Percentiles rank a stretch among this genome's conserved stretches.
Evolutionary conservation across 495 filamentous ascomycete species (phyloP).

Genomic region (Durotheca rogersii): DNA sequence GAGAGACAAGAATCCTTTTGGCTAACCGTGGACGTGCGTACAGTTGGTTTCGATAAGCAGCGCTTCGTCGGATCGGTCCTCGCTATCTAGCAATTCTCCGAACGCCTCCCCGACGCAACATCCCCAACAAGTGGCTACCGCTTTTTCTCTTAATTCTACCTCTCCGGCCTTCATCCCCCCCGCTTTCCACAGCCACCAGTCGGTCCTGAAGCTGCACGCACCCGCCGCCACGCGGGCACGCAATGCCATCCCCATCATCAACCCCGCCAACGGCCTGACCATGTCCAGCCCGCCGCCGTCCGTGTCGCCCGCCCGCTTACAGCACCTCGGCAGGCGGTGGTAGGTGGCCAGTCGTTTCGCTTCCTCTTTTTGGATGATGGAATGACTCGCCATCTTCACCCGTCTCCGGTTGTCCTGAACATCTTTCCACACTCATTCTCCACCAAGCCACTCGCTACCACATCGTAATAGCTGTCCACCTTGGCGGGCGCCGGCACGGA

Average conservation of each 20-base stretch:
- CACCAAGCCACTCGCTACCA: slow-evolving; percentile 34
- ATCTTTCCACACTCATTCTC: slow-evolving; percentile 33
- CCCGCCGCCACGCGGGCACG: slow-evolving; percentile 81
- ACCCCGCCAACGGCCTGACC: slow-evolving; percentile 86
- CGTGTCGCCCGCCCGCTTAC: slow-evolving; percentile 83
- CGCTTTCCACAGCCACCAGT: slow-evolving; percentile 50
- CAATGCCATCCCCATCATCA: slow-evolving; percentile 98
- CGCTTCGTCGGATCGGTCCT: slow-evolving; percentile 91
- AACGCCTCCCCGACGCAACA: slow-evolving; percentile 77
- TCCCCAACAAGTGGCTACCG: slow-evolving; percentile 69
- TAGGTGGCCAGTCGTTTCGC: slow-evolving; percentile 39
- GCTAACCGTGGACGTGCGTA: slow-evolving; percentile 24
- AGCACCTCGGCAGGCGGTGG: slow-evolving; percentile 58
- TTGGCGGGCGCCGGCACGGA: slow-evolving; percentile 36
- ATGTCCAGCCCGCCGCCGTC: slow-evolving; percentile 89
- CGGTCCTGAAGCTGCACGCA: slow-evolving; percentile 78
- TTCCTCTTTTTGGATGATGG: slow-evolving; percentile 28
- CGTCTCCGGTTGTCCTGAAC: slow-evolving; percentile 33
- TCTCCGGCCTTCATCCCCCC: slow-evolving; percentile 69
- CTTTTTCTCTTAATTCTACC: slow-evolving; percentile 77
- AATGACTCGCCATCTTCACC: slow-evolving; percentile 26
- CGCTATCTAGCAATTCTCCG: slow-evolving; percentile 89
- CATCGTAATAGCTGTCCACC: slow-evolving; percentile 33
- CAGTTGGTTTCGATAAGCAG: slow-evolving; percentile 83
- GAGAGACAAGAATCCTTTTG: slow-evolving; percentile 15